A percentile compares a stretch with the other conserved stretches of the same genome.
Evolutionary conservation across 805 yeast genomes (phyloP).

Genomic region (Wilhelminamyces savonicus): DNA sequence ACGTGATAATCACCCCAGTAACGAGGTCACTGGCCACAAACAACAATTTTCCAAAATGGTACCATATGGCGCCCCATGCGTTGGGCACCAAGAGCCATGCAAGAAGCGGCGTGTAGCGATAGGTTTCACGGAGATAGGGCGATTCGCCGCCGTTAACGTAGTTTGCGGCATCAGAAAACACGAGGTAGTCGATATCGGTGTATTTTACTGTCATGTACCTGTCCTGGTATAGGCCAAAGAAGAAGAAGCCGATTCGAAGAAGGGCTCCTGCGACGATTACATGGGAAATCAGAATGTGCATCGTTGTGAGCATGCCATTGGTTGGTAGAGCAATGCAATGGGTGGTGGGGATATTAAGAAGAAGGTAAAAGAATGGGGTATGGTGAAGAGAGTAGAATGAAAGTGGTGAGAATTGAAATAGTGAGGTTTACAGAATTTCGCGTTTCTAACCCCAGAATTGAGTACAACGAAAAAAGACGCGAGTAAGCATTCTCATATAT

Average conservation of each 20-base stretch:
- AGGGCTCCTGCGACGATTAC: constrained; percentile 10
- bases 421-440: too few species aligned
- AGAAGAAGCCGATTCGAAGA: constrained; percentile 57
- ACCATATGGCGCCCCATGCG: constrained; percentile 33
- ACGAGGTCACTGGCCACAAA: constrained; percentile 74
- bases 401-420: too few species aligned
- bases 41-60: constrained; percentile 69
- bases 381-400: too few species aligned
- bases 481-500: too few species aligned
- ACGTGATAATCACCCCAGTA: constrained; percentile 56
- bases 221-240: constrained; percentile 86
- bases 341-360: too few species aligned
- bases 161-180: constrained; percentile 86
- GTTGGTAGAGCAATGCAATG: too few species aligned
- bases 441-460: too few species aligned
- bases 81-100: constrained; percentile 82
- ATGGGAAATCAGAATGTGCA: neutral
- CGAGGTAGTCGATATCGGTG: constrained; percentile 92
- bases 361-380: too few species aligned
- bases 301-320: too few species aligned
- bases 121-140: constrained; percentile 83
- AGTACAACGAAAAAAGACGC: too few species aligned
- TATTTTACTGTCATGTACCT: constrained; percentile 69
- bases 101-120: constrained; percentile 86
- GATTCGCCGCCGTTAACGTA: constrained; percentile 55